phyloP scores from a whole-genome alignment of 139 green algal species.

The Spirogloea muscicola region DNA sequence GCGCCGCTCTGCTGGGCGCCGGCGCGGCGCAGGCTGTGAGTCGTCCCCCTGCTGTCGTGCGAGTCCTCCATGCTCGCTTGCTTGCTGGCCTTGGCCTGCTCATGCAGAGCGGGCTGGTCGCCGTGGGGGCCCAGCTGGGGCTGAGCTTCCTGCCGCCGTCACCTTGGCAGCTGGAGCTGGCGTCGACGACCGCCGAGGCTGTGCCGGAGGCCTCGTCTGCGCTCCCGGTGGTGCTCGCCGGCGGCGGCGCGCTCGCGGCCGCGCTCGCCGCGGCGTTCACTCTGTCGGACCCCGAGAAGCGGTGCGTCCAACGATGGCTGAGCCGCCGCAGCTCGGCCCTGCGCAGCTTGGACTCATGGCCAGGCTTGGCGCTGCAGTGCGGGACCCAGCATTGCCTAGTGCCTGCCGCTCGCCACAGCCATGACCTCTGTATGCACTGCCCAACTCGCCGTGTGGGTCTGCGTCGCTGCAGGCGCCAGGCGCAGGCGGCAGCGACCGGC shows the following conservation, averaged over 20 bases:
- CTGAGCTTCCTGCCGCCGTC: no score
- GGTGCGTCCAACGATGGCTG: not conserved
- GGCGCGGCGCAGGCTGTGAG: no score
- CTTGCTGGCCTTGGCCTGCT: no score
- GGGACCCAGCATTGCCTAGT: not conserved
- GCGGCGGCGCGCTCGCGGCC: not conserved
- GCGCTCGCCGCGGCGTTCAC: not conserved
- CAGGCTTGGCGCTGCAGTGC: not conserved
- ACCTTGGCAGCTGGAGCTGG: no score
- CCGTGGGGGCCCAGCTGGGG: no score
- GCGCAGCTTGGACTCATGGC: not conserved
- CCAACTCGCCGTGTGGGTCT: not conserved
- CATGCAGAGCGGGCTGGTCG: no score
- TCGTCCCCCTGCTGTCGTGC: no score
- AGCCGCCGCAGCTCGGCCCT: not conserved
- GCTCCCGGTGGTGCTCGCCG: no score
- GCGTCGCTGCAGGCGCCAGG: constrained; percentile 55
- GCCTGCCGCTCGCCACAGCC: not conserved
- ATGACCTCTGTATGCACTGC: not conserved
- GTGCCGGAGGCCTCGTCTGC: no score
- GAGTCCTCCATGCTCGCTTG: no score
- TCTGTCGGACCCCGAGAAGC: not conserved
- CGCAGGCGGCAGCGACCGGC: constrained; percentile 69
- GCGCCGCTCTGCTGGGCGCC: no score
- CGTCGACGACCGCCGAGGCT: no score